Evolutionary conservation across 139 green algal species (phyloP), one percentile per base, ranked within the genome.

Genomic region (Axilococcus clingmanii): DNA sequence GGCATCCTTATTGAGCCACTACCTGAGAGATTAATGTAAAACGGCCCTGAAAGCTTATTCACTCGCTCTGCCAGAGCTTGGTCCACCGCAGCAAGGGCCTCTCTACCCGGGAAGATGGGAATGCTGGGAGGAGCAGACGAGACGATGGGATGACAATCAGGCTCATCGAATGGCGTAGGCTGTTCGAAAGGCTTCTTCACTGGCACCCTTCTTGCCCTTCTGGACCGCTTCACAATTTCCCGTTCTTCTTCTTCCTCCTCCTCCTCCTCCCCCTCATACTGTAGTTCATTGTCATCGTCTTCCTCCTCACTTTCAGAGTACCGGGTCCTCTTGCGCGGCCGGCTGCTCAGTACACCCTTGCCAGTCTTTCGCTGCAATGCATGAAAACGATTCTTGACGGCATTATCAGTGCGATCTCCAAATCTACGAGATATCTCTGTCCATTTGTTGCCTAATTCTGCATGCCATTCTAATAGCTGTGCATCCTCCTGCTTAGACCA

Each of bases 391-490:
- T 77, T 77, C 37, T 77, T 77, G 7, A 76, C 68, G 1, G 68
- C 68, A 28, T 77, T 77, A 57, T 77, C 68, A 23, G 68, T 77
- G 16, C 68, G 27, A 48, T 75, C 68, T 16, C 68, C 57, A 37
- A 77, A 65, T 15, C 66, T 46, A 7, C 45, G 62, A 48, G 41
- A 52, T 42, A 77, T 77, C 40, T 77, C 50, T 6, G 68, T 77
- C 68, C 68, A 77, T 19, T 57, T 55, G 52, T 77, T 77, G 17
- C 63, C 63, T 27, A 66, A 49, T 9, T 53, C 32, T 20, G 32
- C 31, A 35, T 72, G 63, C 0, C 40, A 48, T 15, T 52, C 29
- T 24, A 72, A 41, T 35, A 66, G 31, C 3, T 25, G 30, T 4
- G n/a, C 19, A 20, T 49, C 56, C 19, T 64, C 62, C 23, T 57